Evolutionary conservation across 139 green algal genomes (phyloP), one percentile per base, ranked within the genome.

Genomic region (Eudorina sp.): DNA sequence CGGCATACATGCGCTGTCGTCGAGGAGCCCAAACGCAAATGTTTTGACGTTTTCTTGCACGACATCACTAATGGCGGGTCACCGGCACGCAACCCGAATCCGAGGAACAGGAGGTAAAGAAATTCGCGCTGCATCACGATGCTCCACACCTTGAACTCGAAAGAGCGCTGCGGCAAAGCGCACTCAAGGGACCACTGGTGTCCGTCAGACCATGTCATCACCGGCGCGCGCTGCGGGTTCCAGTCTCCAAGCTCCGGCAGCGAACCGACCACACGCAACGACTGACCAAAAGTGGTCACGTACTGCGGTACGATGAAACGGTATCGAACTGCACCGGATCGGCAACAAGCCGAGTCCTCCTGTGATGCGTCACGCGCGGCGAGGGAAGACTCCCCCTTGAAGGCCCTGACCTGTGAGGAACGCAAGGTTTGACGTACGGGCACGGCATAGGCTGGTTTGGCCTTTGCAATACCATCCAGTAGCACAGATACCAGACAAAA

Each of bases 91-190:
- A n/a, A n/a, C n/a, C n/a, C n/a, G n/a, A n/a, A n/a, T n/a, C n/a
- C n/a, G n/a, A n/a, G n/a, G n/a, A n/a, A n/a, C n/a, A n/a, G n/a
- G n/a, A n/a, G n/a, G n/a, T n/a, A n/a, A n/a, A n/a, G n/a, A n/a
- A n/a, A n/a, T n/a, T n/a, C n/a, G n/a, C n/a, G n/a, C n/a, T n/a
- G n/a, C n/a, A n/a, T n/a, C n/a, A n/a, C n/a, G n/a, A n/a, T n/a
- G n/a, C n/a, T n/a, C n/a, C 80, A 6, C 45, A 87, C 81, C 62
- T 87, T 87, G 45, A 87, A 87, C 31, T 87, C 81, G 21, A 87
- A 87, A 21, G 64, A 21, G 21, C 38, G 4, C 45, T 87, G 62
- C 4, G 81, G 81, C 46, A 87, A 69, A 6, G 4, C 29, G 31
- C n/a, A 53, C 43, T 87, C 81, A 3, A 87, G 31, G 6, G 40